Evolutionary conservation across 2,329 filamentous ascomycete species (phyloP), one percentile per base, ranked within the genome.

Genomic region (Chaetomium sp.): DNA sequence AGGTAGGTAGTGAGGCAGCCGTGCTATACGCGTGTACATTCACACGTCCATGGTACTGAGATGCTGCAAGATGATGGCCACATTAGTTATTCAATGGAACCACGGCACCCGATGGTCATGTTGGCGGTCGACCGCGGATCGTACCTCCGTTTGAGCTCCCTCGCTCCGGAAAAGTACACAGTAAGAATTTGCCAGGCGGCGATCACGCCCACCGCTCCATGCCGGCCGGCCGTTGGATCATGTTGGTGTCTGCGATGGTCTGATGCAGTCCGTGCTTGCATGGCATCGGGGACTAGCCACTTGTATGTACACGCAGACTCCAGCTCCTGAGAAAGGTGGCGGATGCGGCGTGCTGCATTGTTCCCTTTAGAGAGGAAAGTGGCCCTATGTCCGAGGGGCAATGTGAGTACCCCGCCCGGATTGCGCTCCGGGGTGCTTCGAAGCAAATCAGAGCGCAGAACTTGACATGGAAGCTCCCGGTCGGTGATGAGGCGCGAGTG

Each of bases 211-310:
- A 49, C 49, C 38, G 38, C 23, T 47, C 60, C 38, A 54, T 31
- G 16, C 47, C 12, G 51, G 31, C 47, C 12, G 51, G 21, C 51
- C 8, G 51, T 54, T 33, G 51, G 51, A 23, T 19, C 27, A 21
- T 33, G 25, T 13, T 49, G 4, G 56, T 13, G 38, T 31, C 42
- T 13, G 38, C 27, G 8, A 16, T 49, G 9, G 45, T 59, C 55
- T 62, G 55, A 54, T 63, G 61, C 33, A 61, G 60, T 63, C 64
- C 60, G 60, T 66, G 64, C 60, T 61, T 63, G 60, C 45, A 57
- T 65, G 63, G 42, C 57, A 12, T 61, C 49, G 35, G 27, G 16
- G 12, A 16, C 49, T 6, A 29, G 27, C 16, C 12, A 25, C 27
- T 29, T 6, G 2, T 23, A n/a, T n/a, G n/a, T n/a, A n/a, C n/a